Conservation (phyloP, 2,329 filamentous ascomycete genomes). For the Calonectria leucothoes region DNA sequence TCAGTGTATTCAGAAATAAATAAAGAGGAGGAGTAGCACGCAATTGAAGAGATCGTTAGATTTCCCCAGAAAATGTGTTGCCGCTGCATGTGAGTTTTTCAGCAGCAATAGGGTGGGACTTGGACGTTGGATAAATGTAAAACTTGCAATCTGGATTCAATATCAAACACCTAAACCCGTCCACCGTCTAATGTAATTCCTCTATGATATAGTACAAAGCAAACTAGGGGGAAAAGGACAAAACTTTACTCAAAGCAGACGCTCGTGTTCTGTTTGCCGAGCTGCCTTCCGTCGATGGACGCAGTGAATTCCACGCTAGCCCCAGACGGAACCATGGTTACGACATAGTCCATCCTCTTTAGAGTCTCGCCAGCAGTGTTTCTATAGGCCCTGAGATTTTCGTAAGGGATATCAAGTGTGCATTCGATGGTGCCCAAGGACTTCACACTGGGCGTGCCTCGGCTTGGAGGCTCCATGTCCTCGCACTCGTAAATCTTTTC, state of each 20-base stretch:
- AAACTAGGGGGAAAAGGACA: neutral
- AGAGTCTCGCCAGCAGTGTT: neutral
- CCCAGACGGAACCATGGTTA: constrained; percentile 4
- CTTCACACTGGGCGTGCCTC: neutral
- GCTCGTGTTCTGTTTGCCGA: neutral
- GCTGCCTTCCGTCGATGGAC: neutral
- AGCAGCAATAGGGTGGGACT: too few species aligned
- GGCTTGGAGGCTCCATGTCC: constrained; percentile 5
- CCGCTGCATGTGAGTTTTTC: too few species aligned
- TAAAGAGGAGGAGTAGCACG: too few species aligned
- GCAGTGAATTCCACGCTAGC: neutral
- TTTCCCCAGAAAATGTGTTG: neutral
- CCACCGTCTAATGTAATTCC: neutral
- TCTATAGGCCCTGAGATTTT: neutral
- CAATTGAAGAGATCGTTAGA: too few species aligned
- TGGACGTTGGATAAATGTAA: neutral
- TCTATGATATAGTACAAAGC: neutral
- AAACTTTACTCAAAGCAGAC: neutral
- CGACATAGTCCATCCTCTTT: neutral
- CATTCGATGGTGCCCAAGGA: neutral
- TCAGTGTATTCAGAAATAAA: too few species aligned
- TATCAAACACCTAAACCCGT: neutral
- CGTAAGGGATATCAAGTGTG: neutral
- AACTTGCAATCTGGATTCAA: neutral
- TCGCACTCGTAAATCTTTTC: constrained; percentile 8